Evolutionary conservation across 129 eudicot genomes (phyloP).

Genomic region (Chrysanthemum lavandulifolium): DNA sequence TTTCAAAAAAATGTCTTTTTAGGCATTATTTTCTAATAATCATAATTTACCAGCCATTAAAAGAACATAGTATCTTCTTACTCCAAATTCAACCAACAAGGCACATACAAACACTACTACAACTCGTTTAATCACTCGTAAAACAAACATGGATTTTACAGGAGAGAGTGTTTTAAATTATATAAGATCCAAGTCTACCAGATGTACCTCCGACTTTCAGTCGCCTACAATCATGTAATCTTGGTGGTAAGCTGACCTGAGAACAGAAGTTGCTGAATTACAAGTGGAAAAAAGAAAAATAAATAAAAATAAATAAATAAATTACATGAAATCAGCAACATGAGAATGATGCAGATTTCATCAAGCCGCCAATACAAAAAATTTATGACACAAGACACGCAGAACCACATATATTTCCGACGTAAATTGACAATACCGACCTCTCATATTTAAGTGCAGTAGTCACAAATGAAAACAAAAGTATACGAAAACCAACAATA

Average conservation of each 20-base stretch:
- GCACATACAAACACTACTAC: too few species aligned
- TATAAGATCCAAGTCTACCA: not conserved
- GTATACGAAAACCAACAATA: not conserved
- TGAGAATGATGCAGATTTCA: not conserved
- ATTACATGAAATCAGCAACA: conserved; percentile 14
- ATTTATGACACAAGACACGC: not conserved
- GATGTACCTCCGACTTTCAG: conserved; percentile 23
- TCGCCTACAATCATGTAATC: conserved; percentile 34
- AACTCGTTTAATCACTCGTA: too few species aligned
- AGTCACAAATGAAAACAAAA: conserved; percentile 11
- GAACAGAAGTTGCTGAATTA: conserved; percentile 20
- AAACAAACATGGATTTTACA: too few species aligned
- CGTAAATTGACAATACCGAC: not conserved
- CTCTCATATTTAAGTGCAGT: not conserved
- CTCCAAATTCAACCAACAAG: too few species aligned
- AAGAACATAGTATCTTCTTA: too few species aligned
- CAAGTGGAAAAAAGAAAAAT: conserved; percentile 15
- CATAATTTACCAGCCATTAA: too few species aligned
- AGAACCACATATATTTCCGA: not conserved
- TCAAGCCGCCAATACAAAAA: not conserved
- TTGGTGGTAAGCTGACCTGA: conserved; percentile 53
- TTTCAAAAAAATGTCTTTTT: too few species aligned
- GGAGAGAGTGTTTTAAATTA: too few species aligned
- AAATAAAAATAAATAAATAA: too few species aligned
- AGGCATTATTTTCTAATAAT: too few species aligned